These are phyloP conservation scores for Lasiosphaeria ovina DNA, from an alignment of 495 filamentous ascomycete species.

Conservation along the genomic window DNA sequence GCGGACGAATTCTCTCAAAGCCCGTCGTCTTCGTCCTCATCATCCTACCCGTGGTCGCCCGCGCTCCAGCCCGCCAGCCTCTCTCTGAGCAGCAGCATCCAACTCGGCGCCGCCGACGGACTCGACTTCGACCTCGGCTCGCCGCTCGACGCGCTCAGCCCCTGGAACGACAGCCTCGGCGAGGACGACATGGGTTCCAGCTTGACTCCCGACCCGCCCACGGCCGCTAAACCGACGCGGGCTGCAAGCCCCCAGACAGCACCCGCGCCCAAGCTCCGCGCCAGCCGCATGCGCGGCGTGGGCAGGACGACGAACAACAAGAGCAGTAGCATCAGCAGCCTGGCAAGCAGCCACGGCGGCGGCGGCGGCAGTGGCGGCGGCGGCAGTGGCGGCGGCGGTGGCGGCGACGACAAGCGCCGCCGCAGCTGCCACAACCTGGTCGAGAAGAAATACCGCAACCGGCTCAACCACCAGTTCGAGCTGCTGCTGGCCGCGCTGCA, in stretches of 20 bases:
- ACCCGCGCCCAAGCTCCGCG: background rate
- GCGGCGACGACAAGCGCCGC: background rate
- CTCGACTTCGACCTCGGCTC: background rate
- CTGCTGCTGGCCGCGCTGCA: slow-evolving; percentile 12
- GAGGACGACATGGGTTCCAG: background rate
- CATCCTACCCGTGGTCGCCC: background rate
- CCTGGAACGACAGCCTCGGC: background rate
- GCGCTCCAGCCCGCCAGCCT: background rate
- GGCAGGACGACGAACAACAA: background rate
- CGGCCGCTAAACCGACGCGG: background rate
- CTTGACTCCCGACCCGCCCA: background rate
- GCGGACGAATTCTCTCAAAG: background rate
- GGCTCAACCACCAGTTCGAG: slow-evolving; percentile 22
- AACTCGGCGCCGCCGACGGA: background rate
- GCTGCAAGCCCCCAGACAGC: background rate
- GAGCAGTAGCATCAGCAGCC: background rate
- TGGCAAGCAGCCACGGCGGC: too few species aligned
- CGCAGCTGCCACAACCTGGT: slow-evolving; percentile 21
- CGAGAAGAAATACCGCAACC: slow-evolving; percentile 26
- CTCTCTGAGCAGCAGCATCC: background rate
- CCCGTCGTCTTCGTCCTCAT: background rate
- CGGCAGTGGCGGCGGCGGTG: too few species aligned
- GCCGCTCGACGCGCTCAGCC: background rate
- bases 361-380: too few species aligned
- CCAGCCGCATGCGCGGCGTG: background rate